Percentiles rank a stretch among this genome's conserved stretches.
Evolutionary conservation across 2,329 filamentous ascomycete species (phyloP).

Genomic region (Penicillium sp.): DNA sequence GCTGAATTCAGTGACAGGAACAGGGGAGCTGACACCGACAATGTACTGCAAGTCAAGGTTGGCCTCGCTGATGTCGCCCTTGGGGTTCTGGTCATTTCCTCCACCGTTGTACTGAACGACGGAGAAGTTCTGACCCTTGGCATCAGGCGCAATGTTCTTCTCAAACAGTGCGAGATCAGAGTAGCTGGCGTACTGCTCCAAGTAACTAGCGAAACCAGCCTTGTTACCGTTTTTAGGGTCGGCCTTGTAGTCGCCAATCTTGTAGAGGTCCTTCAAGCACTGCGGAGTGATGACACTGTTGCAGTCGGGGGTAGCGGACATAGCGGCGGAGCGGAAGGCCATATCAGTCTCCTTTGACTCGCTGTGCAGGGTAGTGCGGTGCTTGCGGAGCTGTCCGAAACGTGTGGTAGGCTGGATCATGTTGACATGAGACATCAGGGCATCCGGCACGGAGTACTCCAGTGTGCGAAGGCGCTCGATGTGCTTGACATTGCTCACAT

Average conservation of each 20-base stretch:
- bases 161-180: slow-evolving; percentile 48
- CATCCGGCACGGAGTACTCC: slow-evolving; percentile 41
- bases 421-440: slow-evolving; percentile 39
- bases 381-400: slow-evolving; percentile 39
- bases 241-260: slow-evolving; percentile 44
- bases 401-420: slow-evolving; percentile 46
- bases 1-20: slow-evolving; percentile 50
- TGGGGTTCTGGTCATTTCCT: slow-evolving; percentile 37
- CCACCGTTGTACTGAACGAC: slow-evolving; percentile 47
- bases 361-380: slow-evolving; percentile 27
- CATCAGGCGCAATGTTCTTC: slow-evolving; percentile 39
- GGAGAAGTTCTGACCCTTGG: slow-evolving; percentile 47
- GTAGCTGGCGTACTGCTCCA: slow-evolving; percentile 53
- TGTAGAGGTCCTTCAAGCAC: slow-evolving; percentile 52
- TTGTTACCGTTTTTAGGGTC: slow-evolving; percentile 38
- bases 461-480: slow-evolving; percentile 41
- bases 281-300: slow-evolving; percentile 47
- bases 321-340: slow-evolving; percentile 19
- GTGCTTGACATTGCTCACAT: slow-evolving; percentile 28
- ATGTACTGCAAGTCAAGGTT: slow-evolving; percentile 56
- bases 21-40: slow-evolving; percentile 45
- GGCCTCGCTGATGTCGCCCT: slow-evolving; percentile 48
- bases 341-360: slow-evolving; percentile 23
- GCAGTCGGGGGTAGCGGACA: slow-evolving; percentile 35
- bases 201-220: slow-evolving; percentile 49